Conservation (phyloP, 2,329 filamentous ascomycete genomes). For the Fusarium sp. region DNA sequence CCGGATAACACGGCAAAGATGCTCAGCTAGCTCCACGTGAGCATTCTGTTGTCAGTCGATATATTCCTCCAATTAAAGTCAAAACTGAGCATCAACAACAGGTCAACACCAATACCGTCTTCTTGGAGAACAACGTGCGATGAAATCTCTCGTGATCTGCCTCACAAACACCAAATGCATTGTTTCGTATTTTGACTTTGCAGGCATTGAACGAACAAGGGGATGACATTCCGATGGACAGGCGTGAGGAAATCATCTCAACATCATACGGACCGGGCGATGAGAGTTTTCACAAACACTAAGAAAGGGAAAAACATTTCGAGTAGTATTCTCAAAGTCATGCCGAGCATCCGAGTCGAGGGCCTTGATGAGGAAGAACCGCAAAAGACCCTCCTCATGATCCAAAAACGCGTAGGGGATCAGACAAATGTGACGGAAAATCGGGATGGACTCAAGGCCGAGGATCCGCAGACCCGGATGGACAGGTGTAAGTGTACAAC, state of each 20-base stretch:
- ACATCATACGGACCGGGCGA: background rate
- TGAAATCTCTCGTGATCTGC: background rate
- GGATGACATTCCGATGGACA: background rate
- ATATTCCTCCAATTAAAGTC: background rate
- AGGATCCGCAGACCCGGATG: background rate
- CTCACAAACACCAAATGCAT: background rate
- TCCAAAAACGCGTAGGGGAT: background rate
- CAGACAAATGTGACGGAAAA: background rate
- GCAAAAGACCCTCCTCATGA: background rate
- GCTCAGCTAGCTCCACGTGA: background rate
- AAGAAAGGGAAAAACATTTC: background rate
- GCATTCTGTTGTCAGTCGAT: background rate
- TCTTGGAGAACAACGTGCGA: background rate
- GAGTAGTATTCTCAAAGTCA: background rate
- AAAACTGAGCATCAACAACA: background rate
- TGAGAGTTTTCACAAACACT: background rate
- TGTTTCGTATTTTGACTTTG: background rate
- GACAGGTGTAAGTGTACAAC: background rate
- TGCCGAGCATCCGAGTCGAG: background rate
- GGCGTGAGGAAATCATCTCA: background rate
- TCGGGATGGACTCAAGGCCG: background rate
- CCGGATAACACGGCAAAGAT: background rate
- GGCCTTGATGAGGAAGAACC: no score
- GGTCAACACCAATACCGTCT: background rate
- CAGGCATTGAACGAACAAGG: background rate